Conservation (phyloP, 495 filamentous ascomycete genomes). For the Penicillium paxilli region DNA sequence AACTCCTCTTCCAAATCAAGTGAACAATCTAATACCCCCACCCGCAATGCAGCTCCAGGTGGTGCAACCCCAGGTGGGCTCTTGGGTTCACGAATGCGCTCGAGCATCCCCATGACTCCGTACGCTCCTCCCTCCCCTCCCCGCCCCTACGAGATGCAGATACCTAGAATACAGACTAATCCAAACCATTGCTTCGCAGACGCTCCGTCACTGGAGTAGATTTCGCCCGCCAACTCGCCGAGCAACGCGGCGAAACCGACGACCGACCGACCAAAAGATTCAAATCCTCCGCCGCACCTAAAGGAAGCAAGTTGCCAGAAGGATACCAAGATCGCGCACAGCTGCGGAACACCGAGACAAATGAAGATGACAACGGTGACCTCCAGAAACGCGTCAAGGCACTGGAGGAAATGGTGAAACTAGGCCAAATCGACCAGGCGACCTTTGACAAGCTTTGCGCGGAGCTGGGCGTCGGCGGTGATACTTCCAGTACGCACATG, state of each 20-base stretch:
- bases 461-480: slow-evolving; percentile 78
- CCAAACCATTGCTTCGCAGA: slow-evolving; percentile 35
- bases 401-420: slow-evolving; percentile 78
- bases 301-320: slow-evolving; percentile 73
- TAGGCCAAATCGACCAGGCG: slow-evolving; percentile 73
- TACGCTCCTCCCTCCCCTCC: slow-evolving; percentile 46
- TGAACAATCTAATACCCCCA: slow-evolving; percentile 8
- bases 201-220: slow-evolving; percentile 69
- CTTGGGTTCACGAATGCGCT: slow-evolving; percentile 61
- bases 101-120: slow-evolving; percentile 88
- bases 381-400: slow-evolving; percentile 69
- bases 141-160: background rate
- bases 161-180: background rate
- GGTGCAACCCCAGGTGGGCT: slow-evolving; percentile 27
- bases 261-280: slow-evolving; percentile 63
- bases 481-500: slow-evolving; percentile 75
- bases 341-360: slow-evolving; percentile 32
- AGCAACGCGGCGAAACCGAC: slow-evolving; percentile 59
- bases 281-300: slow-evolving; percentile 75
- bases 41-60: slow-evolving; percentile 18
- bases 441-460: slow-evolving; percentile 71
- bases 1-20: slow-evolving; percentile 28
- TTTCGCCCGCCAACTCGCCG: slow-evolving; percentile 83
- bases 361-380: slow-evolving; percentile 38
- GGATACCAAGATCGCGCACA: slow-evolving; percentile 88